Base-by-base conservation (phyloP, 805 yeast genomes). In the Kodamaea leandrae region DNA sequence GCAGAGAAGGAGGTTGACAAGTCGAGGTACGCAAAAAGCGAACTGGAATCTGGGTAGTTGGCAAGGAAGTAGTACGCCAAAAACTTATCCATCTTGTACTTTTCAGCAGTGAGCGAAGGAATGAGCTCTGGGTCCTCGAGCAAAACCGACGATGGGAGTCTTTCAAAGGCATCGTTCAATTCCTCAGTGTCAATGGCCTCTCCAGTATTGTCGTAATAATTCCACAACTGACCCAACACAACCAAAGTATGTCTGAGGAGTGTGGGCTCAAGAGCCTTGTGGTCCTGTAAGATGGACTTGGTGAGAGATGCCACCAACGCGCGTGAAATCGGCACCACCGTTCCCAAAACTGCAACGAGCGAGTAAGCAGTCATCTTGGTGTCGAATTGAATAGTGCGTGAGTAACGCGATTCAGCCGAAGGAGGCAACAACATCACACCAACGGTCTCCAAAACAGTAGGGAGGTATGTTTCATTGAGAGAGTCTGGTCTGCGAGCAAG, bases 281-380 rank as follows among this genome's bases (percentile, higher is more conserved):
- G 48, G 43, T 59, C 61, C 32, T 52, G 52, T 30, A 67, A 48
- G 10, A 69, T 57, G 1, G 70, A 55, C 18, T 57, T 58, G 4
- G 73, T 62, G 36, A 69, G 54, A 3, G 69, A 52, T 15, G 47
- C 46, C 13, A 64, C 54, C 16, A 66, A 45, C 10, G 55, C 59
- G 18, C 52, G 30, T 4, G 62, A 46, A 35, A 93, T 70, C 5
- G 87, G 83, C 36, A 82, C 73, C 34, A 91, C 83, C 3, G 91
- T 72, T 4, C 84, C 76, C 38, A 90, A 66, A 2, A 91, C 96
- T 0, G 91, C 77, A 17, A 91, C 58, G 10, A 89, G 70, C 36
- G 96, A 85, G 59, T 86, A 91, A 2, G 91, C 88, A 14, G 96
- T 83, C 44, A 87, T 74, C 58, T 86, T 93, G 37, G 82, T 73